phyloP scores from a whole-genome alignment of 2,329 filamentous ascomycete species.

The Colletotrichum nymphaeae region DNA sequence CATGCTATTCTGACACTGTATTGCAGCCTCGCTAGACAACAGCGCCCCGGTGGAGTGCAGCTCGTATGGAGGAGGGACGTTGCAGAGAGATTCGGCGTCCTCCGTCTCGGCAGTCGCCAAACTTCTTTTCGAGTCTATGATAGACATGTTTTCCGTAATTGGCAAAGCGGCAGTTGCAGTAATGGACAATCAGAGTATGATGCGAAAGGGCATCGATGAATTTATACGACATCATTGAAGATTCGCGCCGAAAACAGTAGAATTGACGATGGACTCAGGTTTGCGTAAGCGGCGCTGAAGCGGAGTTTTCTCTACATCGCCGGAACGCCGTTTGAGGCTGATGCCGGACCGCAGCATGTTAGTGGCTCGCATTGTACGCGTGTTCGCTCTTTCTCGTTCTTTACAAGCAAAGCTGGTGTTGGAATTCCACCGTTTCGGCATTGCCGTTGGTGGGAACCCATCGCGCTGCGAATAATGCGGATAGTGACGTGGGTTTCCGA shows the following conservation, averaged over 20 bases:
- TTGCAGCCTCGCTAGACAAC: constrained; percentile 3
- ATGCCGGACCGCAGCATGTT: background rate
- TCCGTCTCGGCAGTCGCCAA: background rate
- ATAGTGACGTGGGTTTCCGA: background rate
- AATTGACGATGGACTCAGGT: background rate
- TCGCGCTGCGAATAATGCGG: background rate
- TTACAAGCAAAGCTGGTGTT: background rate
- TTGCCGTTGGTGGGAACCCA: background rate
- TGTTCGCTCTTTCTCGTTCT: background rate
- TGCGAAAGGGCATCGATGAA: background rate
- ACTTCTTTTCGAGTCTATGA: background rate
- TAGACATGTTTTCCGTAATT: background rate
- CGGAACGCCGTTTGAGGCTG: background rate
- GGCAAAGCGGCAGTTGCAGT: background rate
- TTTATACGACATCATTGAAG: background rate
- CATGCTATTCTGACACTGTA: background rate
- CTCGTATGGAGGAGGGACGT: constrained; percentile 9
- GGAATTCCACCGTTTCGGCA: background rate
- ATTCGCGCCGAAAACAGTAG: background rate
- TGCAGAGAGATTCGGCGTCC: background rate
- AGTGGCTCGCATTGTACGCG: background rate
- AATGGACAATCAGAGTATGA: background rate
- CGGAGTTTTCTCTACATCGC: background rate
- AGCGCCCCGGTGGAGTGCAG: constrained; percentile 23
- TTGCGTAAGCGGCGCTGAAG: background rate